A percentile compares a stretch with the other conserved stretches of the same genome.
Evolutionary conservation across 2,329 filamentous ascomycete species (phyloP).

Genomic region (Penicillium sp.): DNA sequence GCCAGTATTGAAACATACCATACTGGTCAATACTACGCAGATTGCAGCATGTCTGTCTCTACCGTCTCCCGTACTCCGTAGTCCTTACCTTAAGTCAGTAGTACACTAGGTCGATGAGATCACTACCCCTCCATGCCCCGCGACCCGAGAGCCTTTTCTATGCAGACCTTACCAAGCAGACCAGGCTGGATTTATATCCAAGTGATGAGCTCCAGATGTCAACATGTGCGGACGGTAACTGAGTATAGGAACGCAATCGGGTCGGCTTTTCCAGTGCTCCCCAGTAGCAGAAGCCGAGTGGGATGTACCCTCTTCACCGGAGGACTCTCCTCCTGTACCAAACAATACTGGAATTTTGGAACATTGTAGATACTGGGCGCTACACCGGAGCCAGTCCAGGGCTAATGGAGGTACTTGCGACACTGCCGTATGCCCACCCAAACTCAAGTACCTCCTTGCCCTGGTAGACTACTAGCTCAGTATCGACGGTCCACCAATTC

Average conservation of each 20-base stretch:
- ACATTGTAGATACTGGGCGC: not conserved
- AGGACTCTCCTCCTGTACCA: conserved; percentile 40
- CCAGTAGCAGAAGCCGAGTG: conserved; percentile 25
- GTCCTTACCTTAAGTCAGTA: not conserved
- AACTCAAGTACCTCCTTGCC: not conserved
- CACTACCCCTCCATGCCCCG: conserved; percentile 26
- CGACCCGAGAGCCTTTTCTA: conserved; percentile 1
- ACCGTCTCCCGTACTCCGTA: not conserved
- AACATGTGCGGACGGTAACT: not conserved
- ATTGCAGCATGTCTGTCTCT: not conserved
- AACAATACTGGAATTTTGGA: conserved; percentile 9
- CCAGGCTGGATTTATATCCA: not conserved
- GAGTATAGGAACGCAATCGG: not conserved
- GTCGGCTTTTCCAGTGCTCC: conserved; percentile 10
- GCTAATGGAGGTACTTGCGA: not conserved
- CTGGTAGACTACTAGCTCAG: not conserved
- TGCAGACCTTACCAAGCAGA: conserved; percentile 1
- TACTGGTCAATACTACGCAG: not conserved
- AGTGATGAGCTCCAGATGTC: not conserved
- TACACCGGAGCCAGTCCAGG: conserved; percentile 1
- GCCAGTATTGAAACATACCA: not conserved
- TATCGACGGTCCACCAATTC: not conserved
- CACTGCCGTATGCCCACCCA: not conserved
- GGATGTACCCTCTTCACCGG: conserved; percentile 30
- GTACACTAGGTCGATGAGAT: not conserved